These are phyloP conservation scores for Pseudoscleropodium purum DNA, from an alignment of 225 moss, liverwort and hornwort species.

Conservation along the genomic window DNA sequence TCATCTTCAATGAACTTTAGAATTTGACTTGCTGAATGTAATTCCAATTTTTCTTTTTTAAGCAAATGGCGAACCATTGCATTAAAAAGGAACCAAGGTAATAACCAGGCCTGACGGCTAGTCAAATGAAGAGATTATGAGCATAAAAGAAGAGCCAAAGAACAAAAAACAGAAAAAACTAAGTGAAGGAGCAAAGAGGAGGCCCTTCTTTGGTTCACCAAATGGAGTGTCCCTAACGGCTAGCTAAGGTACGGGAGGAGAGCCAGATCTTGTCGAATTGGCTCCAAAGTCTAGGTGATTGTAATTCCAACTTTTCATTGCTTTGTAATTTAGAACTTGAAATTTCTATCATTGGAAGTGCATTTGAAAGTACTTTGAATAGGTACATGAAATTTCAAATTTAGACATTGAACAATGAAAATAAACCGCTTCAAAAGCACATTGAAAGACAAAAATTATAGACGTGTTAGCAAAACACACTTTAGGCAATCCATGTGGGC, in stretches of 20 bases:
- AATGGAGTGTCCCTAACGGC: no score
- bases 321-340: background rate
- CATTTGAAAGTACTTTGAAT: background rate
- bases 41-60: background rate
- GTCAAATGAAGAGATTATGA: no score
- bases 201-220: no score
- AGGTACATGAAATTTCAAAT: background rate
- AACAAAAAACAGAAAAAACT: no score
- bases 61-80: no score
- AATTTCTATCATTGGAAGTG: background rate
- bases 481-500: background rate
- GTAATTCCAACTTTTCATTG: background rate
- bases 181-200: no score
- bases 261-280: no score
- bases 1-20: background rate
- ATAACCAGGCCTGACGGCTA: no score
- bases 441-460: background rate
- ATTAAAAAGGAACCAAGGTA: no score
- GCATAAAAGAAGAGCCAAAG: no score
- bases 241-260: no score
- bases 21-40: background rate
- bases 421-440: rapidly evolving
- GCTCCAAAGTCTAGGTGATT: background rate
- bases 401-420: background rate
- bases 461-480: background rate